A percentile compares a stretch with the other conserved stretches of the same genome.
Evolutionary conservation across 176 grass and related monocot genomes (phyloP).

Genomic region (Zea mays): Zm-B73-REFERENCE-NAM-5.0 NC_050100.1:224342501-224343000

Average conservation of each 20-base stretch:
- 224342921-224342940: conserved; percentile 5
- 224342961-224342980: conserved; percentile 55
- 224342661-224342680: conserved; percentile 75
- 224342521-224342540: background rate
- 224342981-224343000: conserved; percentile 26
- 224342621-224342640: conserved; percentile 99
- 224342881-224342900: conserved; percentile 43
- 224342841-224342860: conserved; percentile 26
- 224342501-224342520: background rate
- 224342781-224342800: conserved; percentile 18
- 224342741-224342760: conserved; percentile 39
- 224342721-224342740: conserved; percentile 7
- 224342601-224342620: conserved; percentile 97
- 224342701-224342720: conserved; percentile 88
- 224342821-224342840: conserved; percentile 4
- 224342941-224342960: conserved; percentile 55
- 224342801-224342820: background rate
- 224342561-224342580: background rate
- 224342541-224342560: background rate
- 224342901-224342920: conserved; percentile 13
- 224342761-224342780: background rate
- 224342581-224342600: background rate
- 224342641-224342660: conserved; percentile 85
- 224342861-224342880: conserved; percentile 33
- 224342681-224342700: conserved; percentile 54